Conservation (phyloP, 768 basidiomycete species). For the Pholiota conissans region DNA sequence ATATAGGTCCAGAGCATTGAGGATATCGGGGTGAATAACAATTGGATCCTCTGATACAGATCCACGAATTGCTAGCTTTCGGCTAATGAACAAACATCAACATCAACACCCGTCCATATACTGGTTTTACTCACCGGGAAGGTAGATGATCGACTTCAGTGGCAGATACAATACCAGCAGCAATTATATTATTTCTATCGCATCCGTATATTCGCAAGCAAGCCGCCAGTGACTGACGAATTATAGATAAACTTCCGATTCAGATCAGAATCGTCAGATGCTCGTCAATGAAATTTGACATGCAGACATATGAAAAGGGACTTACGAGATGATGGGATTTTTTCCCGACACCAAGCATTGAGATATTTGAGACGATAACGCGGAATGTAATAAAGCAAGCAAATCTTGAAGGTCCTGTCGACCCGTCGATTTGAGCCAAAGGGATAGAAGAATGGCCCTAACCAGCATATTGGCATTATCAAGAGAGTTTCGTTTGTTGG, state of each 20-base stretch:
- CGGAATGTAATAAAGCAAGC: constrained; percentile 48
- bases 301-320: constrained; percentile 1
- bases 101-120: background rate
- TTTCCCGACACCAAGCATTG: constrained; percentile 30
- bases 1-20: constrained; percentile 53
- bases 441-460: constrained; percentile 53
- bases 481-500: constrained; percentile 36
- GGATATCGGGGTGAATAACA: constrained; percentile 56
- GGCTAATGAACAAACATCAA: constrained; percentile 34
- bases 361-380: constrained; percentile 40
- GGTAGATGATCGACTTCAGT: constrained; percentile 52
- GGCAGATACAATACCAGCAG: constrained; percentile 45
- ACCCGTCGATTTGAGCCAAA: constrained; percentile 61
- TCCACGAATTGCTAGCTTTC: constrained; percentile 44
- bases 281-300: background rate
- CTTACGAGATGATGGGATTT: constrained; percentile 39
- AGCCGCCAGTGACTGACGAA: constrained; percentile 59
- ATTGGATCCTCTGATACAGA: constrained; percentile 54
- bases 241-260: constrained; percentile 42
- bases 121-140: constrained; percentile 45
- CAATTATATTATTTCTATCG: constrained; percentile 46
- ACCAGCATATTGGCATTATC: constrained; percentile 48
- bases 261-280: background rate
- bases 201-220: constrained; percentile 71
- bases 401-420: constrained; percentile 57